Percentiles rank a stretch among this genome's conserved stretches.
These are phyloP conservation scores for Toxoplasma gondii DNA, from an alignment of 169 alveolate genomes.

Conservation along the genomic window DNA sequence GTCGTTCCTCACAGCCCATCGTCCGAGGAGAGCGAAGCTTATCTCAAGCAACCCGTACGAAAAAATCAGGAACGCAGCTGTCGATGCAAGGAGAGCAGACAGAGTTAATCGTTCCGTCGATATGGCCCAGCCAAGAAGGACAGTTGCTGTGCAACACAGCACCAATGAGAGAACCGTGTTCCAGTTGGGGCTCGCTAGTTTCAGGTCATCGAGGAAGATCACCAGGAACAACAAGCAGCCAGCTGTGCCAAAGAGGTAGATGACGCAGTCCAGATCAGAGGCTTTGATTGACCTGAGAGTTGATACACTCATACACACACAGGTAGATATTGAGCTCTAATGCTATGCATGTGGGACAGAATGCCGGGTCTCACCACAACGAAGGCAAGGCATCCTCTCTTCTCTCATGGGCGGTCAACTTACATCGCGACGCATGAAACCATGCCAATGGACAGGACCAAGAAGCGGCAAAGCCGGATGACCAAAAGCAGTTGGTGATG, in stretches of 20 bases:
- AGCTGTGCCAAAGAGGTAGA: slow-evolving; percentile 64
- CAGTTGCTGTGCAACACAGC: slow-evolving; percentile 22
- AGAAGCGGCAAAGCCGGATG: slow-evolving; percentile 56
- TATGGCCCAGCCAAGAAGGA: slow-evolving; percentile 47
- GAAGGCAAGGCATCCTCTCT: neutral
- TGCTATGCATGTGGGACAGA: neutral
- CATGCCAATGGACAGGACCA: slow-evolving; percentile 61
- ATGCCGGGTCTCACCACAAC: neutral
- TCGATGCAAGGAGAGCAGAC: slow-evolving; percentile 49
- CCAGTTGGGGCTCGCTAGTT: slow-evolving; percentile 57
- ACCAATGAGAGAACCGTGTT: slow-evolving; percentile 53
- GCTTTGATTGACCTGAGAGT: slow-evolving; percentile 64
- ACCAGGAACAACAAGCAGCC: slow-evolving; percentile 52
- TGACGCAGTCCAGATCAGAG: slow-evolving; percentile 66
- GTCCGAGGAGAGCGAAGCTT: slow-evolving; percentile 59
- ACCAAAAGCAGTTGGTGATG: slow-evolving; percentile 63
- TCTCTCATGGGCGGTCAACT: neutral
- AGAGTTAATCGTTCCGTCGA: slow-evolving; percentile 46
- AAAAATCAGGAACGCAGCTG: slow-evolving; percentile 49
- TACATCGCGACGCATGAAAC: slow-evolving; percentile 69
- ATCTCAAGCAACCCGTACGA: slow-evolving; percentile 59
- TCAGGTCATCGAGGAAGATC: slow-evolving; percentile 61
- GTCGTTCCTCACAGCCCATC: slow-evolving; percentile 71
- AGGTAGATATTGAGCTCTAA: neutral
- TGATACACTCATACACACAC: neutral